Evolutionary conservation across 2,329 filamentous ascomycete genomes (phyloP), one percentile per base, ranked within the genome.

Genomic region (Pestalotiopsis sp.): DNA sequence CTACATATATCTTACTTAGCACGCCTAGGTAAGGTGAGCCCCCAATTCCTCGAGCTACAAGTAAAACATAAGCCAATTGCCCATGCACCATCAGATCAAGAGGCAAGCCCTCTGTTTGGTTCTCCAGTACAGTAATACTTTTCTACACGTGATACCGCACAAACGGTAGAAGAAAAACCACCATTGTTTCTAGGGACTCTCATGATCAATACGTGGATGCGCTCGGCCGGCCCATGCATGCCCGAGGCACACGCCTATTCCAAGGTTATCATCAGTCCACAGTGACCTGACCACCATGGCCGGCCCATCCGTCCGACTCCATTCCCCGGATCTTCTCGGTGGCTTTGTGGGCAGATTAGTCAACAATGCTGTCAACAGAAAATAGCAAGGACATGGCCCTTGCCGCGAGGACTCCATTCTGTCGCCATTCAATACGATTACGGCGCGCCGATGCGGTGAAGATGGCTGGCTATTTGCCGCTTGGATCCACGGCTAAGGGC

Each of bases 281-380:
- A 17, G 59, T 61, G 36, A 38, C 17, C 36, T 49, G 36, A 25
- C 57, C 57, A 36, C 57, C 17, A 13, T 36, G 23, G 27, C n/a
- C 25, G 61, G 45, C 61, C 61, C 61, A 64, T 64, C 38, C 61
- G 20, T 64, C 39, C 38, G 39, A 45, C 20, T 64, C 61, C 61
- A 36, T 36, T 20, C 61, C 61, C 61, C 39, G 61, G 61, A 64
- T 64, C 59, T 39, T 64, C 61, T 64, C 61, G 61, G 61, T 64
- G n/a, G 61, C 36, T 64, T 64, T 64, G 61, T 64, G 61, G 61
- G 45, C 20, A 23, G 61, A 64, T 64, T 64, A 64, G 38, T 64
- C 61, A 64, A 64, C 61, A 27, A 7, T 49, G 59, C n/a, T 61
- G 59, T 61, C 59, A 61, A 36, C 31, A 61, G 59, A 27, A 52